Percentiles rank a stretch among this genome's conserved stretches.
Conservation (phyloP, 257 asterid genomes). For the Solanum dulcamara region DNA sequence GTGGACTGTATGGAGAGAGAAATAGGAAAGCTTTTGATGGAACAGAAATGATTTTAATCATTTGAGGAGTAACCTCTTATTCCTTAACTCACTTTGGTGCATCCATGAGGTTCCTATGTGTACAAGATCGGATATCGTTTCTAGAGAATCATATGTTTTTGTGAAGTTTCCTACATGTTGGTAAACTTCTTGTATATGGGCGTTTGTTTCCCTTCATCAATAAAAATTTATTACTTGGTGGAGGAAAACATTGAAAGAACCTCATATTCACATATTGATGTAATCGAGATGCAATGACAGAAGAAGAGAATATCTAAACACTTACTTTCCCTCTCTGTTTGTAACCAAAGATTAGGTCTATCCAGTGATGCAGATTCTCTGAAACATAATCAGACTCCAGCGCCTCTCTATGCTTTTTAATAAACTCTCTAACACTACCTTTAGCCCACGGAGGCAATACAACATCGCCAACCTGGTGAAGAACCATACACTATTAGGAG, state of each 20-base stretch:
- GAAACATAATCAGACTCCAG: conserved; percentile 95
- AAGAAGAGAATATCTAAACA: neutral
- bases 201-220: neutral
- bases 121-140: neutral
- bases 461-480: conserved; percentile 81
- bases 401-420: conserved; percentile 94
- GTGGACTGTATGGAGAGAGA: neutral
- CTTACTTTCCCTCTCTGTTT: conserved; percentile 98
- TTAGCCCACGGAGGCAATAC: conserved; percentile 95
- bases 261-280: neutral
- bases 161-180: neutral
- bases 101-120: neutral
- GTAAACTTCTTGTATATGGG: neutral
- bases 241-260: neutral
- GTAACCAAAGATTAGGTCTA: conserved; percentile 92
- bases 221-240: neutral
- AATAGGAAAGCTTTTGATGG: neutral
- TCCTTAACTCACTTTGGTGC: neutral
- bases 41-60: neutral
- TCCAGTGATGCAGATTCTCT: conserved; percentile 97
- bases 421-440: conserved; percentile 87
- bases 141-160: neutral
- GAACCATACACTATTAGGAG: conserved; percentile 12
- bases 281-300: neutral
- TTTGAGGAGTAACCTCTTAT: neutral